Conservation (phyloP, 73 alveolate species). For the Tetrahymena borealis region DNA sequence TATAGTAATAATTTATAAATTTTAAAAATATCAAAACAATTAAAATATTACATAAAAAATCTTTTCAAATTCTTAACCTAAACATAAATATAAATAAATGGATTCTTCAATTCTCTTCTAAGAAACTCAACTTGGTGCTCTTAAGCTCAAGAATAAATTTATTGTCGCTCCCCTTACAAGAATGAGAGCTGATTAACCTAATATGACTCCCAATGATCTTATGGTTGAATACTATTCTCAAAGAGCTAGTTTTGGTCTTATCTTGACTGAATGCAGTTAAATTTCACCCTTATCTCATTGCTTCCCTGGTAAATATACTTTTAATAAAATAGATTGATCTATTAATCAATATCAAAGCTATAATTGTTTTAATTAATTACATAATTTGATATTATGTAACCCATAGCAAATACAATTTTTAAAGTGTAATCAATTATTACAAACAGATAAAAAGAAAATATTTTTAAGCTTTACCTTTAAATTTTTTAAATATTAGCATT, state of each 20-base stretch:
- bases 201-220: constrained; percentile 42
- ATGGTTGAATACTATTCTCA: constrained; percentile 46
- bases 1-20: neutral
- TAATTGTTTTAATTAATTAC: too few species aligned
- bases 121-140: constrained; percentile 33
- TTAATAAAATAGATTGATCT: too few species aligned
- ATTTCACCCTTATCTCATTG: constrained; percentile 24
- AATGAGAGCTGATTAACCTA: constrained; percentile 37
- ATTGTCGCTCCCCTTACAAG: constrained; percentile 51
- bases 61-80: neutral
- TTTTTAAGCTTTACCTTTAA: too few species aligned
- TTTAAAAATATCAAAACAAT: neutral
- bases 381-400: too few species aligned
- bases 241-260: constrained; percentile 51
- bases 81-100: neutral
- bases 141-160: constrained; percentile 28
- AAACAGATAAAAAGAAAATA: too few species aligned
- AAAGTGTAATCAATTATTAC: too few species aligned
- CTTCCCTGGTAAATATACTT: constrained; percentile 39
- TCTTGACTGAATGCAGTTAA: constrained; percentile 47
- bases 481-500: too few species aligned
- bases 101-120: constrained; percentile 33
- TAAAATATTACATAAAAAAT: neutral
- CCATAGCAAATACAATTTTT: too few species aligned
- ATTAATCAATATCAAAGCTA: too few species aligned